These are phyloP conservation scores for Straminergon stramineum DNA, from an alignment of 225 moss, liverwort and hornwort species.

Conservation along the genomic window DNA sequence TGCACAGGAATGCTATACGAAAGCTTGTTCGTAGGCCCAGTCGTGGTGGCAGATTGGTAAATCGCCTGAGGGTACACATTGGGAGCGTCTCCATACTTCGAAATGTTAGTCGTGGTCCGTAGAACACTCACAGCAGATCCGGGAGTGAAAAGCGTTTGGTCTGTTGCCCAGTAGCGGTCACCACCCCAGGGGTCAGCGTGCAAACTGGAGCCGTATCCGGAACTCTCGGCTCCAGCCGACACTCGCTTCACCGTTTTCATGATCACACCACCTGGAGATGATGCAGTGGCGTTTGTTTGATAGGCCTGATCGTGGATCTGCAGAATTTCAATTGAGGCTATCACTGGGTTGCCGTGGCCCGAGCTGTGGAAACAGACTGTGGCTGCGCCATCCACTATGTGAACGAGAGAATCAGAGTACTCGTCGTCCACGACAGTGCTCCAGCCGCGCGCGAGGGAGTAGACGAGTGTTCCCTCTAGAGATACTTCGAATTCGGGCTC, in stretches of 20 bases:
- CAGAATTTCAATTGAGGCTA: conserved; percentile 67
- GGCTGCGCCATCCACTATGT: conserved; percentile 47
- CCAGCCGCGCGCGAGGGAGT: conserved; percentile 54
- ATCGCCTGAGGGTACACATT: conserved; percentile 67
- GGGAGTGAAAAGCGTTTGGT: conserved; percentile 36
- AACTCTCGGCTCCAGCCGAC: conserved; percentile 49
- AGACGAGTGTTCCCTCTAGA: conserved; percentile 70
- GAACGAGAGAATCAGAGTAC: conserved; percentile 62
- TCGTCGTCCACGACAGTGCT: conserved; percentile 55
- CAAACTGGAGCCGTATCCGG: conserved; percentile 56
- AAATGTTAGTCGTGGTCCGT: conserved; percentile 10
- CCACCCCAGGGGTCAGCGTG: conserved; percentile 78
- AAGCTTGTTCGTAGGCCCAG: conserved; percentile 32
- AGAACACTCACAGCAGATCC: conserved; percentile 28
- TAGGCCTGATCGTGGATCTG: conserved; percentile 67
- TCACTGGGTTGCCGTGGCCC: conserved; percentile 66
- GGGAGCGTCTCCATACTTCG: conserved; percentile 30
- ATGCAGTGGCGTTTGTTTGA: conserved; percentile 12
- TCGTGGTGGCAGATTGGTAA: conserved; percentile 70
- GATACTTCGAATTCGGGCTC: conserved; percentile 93
- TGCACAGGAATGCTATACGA: conserved; percentile 65
- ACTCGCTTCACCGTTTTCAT: conserved; percentile 57
- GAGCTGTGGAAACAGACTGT: conserved; percentile 87
- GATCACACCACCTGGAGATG: neutral
- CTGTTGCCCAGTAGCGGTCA: conserved; percentile 81